Percentiles rank a stretch among this genome's conserved stretches.
Conservation (phyloP, 768 basidiomycete species). For the Russula sp. region DNA sequence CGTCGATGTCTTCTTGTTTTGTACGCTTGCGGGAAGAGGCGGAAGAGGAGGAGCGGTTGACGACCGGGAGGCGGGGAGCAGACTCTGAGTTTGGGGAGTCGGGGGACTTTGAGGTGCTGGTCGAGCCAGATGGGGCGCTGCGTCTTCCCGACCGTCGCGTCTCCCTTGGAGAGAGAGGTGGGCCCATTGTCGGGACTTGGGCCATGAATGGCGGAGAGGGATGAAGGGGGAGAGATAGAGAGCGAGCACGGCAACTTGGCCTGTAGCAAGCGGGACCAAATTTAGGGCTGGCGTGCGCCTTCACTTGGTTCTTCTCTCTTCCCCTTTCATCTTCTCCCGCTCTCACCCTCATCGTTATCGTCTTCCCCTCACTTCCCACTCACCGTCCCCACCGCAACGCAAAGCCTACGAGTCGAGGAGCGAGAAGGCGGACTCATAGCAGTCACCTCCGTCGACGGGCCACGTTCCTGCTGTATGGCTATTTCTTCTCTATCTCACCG, state of each 20-base stretch:
- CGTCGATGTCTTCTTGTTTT: conserved; percentile 75
- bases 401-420: neutral
- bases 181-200: conserved; percentile 68
- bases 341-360: neutral
- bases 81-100: conserved; percentile 58
- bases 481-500: neutral
- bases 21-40: conserved; percentile 47
- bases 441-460: neutral
- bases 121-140: conserved; percentile 61
- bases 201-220: conserved; percentile 43
- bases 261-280: conserved; percentile 16
- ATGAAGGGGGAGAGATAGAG: conserved; percentile 18
- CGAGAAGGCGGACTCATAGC: neutral
- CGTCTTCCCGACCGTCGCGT: conserved; percentile 76
- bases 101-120: conserved; percentile 69
- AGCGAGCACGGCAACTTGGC: conserved; percentile 21
- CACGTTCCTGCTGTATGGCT: conserved; percentile 10
- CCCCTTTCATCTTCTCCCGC: neutral
- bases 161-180: conserved; percentile 73
- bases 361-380: neutral
- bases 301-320: conserved; percentile 11
- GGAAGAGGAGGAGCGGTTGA: conserved; percentile 33
- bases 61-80: conserved; percentile 36
- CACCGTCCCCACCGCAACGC: neutral
- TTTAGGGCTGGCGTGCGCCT: neutral